These are phyloP conservation scores for Sarcocystis neurona DNA, from an alignment of 169 alveolate genomes.

Conservation along the genomic window DNA sequence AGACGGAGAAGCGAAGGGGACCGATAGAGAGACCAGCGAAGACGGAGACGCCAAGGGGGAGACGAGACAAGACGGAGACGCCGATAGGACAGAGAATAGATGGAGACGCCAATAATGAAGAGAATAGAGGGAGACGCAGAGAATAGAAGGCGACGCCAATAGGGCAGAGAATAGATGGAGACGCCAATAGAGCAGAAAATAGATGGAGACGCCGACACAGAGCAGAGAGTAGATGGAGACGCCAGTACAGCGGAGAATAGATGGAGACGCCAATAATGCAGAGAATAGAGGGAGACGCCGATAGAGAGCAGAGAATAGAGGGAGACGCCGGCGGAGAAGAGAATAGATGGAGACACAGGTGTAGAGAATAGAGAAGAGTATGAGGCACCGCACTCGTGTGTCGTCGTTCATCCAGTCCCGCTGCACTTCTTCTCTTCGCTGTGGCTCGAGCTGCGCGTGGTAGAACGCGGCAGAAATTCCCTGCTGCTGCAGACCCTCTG, in stretches of 20 bases:
- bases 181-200: background rate
- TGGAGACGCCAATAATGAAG: no score
- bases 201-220: background rate
- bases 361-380: background rate
- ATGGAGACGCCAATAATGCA: background rate
- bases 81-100: no score
- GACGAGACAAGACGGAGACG: background rate
- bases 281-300: background rate
- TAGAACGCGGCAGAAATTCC: constrained; percentile 82
- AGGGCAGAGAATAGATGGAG: background rate
- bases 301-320: background rate
- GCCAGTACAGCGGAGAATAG: background rate
- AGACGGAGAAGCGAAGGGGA: no score
- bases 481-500: constrained; percentile 80
- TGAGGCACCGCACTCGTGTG: constrained; percentile 69
- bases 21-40: no score
- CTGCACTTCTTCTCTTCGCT: constrained; percentile 78
- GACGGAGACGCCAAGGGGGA: background rate
- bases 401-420: constrained; percentile 88
- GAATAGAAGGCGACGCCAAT: background rate
- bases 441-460: constrained; percentile 82
- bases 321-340: background rate
- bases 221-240: background rate
- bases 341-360: background rate
- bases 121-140: background rate